Conservation (phyloP, 2,329 filamentous ascomycete genomes). For the Hypocreales sp. region DNA sequence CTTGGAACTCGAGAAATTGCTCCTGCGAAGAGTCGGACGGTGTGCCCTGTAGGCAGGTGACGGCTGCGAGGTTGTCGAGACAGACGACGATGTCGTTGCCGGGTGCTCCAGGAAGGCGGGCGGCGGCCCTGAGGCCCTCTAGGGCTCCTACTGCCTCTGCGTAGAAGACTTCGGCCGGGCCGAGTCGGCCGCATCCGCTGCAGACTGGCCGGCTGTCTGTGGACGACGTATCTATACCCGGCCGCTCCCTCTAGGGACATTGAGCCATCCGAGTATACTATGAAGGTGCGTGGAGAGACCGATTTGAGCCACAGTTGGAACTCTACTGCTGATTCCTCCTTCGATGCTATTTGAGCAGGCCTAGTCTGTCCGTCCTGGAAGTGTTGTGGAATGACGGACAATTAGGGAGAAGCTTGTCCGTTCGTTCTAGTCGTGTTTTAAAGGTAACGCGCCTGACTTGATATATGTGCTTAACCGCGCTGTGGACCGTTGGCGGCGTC, state of each 20-base stretch:
- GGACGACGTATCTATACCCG: constrained; percentile 5
- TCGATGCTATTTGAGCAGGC: constrained; percentile 4
- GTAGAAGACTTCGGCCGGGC: constrained; percentile 6
- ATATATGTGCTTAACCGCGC: constrained; percentile 4
- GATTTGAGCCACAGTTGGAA: constrained; percentile 3
- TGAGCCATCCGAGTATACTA: constrained; percentile 5
- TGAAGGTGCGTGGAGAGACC: constrained; percentile 1
- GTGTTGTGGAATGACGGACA: too few relatives aligned
- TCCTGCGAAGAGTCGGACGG: constrained; percentile 5
- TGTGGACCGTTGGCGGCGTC: constrained; percentile 1
- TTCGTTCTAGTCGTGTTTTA: constrained; percentile 2
- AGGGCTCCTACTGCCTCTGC: constrained; percentile 4
- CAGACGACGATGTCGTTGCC: constrained; percentile 4
- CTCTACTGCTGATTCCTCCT: constrained; percentile 4
- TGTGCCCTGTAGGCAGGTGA: constrained; percentile 4
- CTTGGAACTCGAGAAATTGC: constrained; percentile 5
- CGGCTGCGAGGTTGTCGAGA: constrained; percentile 6
- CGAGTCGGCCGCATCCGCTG: constrained; percentile 2
- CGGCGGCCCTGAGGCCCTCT: constrained; percentile 4
- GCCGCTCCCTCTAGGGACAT: constrained; percentile 2
- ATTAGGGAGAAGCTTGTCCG: too few relatives aligned
- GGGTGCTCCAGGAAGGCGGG: constrained; percentile 1
- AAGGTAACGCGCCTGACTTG: constrained; percentile 2
- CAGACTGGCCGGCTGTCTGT: too few relatives aligned
- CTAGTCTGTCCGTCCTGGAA: too few relatives aligned